Conservation (phyloP, 2,329 filamentous ascomycete genomes). For the Ascosphaera aggregata region DNA sequence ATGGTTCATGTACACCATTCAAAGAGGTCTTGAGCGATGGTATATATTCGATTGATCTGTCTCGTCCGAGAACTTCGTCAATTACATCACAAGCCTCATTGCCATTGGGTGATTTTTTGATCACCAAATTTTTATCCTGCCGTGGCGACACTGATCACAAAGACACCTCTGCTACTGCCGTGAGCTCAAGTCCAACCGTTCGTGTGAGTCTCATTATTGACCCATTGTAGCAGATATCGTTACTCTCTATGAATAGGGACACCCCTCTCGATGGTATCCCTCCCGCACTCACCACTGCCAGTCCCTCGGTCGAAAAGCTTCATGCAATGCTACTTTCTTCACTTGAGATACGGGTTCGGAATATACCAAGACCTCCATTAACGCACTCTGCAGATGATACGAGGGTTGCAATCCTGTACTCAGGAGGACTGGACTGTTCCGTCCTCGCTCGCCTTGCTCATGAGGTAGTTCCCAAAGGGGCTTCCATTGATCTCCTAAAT, state of each 20-base stretch:
- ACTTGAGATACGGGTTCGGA: slow-evolving; percentile 37
- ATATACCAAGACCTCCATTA: slow-evolving; percentile 36
- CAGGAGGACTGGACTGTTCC: slow-evolving; percentile 82
- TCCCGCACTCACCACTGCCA: slow-evolving; percentile 15
- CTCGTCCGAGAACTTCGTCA: not conserved
- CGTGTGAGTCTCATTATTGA: not conserved
- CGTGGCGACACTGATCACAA: slow-evolving; percentile 2
- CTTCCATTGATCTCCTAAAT: slow-evolving; percentile 72
- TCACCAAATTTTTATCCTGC: slow-evolving; percentile 6
- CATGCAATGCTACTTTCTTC: slow-evolving; percentile 34
- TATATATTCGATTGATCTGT: slow-evolving; percentile 39
- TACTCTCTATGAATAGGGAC: slow-evolving; percentile 22
- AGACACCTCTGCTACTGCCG: not conserved
- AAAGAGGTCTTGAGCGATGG: slow-evolving; percentile 67
- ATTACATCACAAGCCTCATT: not conserved
- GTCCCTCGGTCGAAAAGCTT: slow-evolving; percentile 30
- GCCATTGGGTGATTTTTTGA: too few species aligned
- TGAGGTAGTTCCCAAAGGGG: slow-evolving; percentile 43
- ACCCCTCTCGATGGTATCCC: slow-evolving; percentile 12
- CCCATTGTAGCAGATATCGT: slow-evolving; percentile 9
- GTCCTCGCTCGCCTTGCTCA: slow-evolving; percentile 61
- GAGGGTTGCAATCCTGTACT: slow-evolving; percentile 62
- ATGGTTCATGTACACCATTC: slow-evolving; percentile 31
- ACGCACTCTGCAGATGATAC: slow-evolving; percentile 10
- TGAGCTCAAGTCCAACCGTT: not conserved